Evolutionary conservation across 2,329 filamentous ascomycete species (phyloP), one percentile per base, ranked within the genome.

Genomic region (Ascochyta viciae-villosae): DNA sequence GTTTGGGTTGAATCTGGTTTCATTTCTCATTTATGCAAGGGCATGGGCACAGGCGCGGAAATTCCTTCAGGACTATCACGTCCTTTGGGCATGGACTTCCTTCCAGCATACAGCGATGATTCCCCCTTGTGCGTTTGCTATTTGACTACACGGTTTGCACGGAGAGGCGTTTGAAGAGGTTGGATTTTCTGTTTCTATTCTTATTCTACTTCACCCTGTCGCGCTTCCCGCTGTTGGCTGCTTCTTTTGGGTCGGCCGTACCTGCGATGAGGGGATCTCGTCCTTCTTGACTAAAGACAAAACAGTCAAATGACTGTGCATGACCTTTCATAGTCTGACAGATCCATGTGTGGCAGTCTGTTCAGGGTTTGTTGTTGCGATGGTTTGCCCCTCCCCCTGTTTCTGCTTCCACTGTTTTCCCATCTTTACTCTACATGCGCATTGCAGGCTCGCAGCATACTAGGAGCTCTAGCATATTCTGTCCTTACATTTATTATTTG

Each of bases 51-150:
- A 69, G 73, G 73, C 72, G 73, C 66, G 71, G 66, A 72, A 71
- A 60, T 54, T 68, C 67, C 64, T 70, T 63, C 61, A 67, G 57
- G 67, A 62, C 63, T 63, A 59, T 67, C 63, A 64, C 59, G 72
- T 70, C 68, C 62, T 60, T 69, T 66, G 66, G 73, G 65, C 64
- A 65, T 70, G 69, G 71, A 68, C 71, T 67, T 68, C 65, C 75
- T 76, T 76, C 66, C 65, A 74, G 73, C 73, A 76, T 77, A 74
- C 71, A 76, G 74, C 74, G 72, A 76, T 75, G 74, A 77, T 77
- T 76, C 73, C 74, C 74, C 74, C 72, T 75, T 74, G 70, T 68
- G 73, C 74, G 73, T 72, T 75, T 68, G 50, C 73, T 63, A 54
- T 67, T 72, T 67, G 61, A 53, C 66, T 68, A 67, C 44, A 64